A percentile compares a stretch with the other conserved stretches of the same genome.
phyloP scores from a whole-genome alignment of 805 yeast species.

The Teunomyces kruisii region DNA sequence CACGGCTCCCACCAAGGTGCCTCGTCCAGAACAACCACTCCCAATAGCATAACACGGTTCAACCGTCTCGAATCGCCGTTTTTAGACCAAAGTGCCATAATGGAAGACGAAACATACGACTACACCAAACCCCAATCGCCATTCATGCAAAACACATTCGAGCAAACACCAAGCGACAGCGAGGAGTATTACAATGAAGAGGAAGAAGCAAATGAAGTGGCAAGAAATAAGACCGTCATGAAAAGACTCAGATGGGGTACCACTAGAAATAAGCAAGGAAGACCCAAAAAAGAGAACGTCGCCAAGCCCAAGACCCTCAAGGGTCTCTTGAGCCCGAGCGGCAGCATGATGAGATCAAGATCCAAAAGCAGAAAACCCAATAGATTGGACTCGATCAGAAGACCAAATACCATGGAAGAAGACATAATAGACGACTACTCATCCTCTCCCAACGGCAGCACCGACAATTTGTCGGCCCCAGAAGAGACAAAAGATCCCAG shows the following conservation, averaged over 20 bases:
- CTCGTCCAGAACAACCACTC: constrained; percentile 1
- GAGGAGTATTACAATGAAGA: constrained; percentile 18
- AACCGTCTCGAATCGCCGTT: constrained; percentile 28
- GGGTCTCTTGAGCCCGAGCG: constrained; percentile 31
- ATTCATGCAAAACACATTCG: constrained; percentile 17
- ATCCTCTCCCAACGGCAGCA: constrained; percentile 2
- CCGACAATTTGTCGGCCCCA: constrained; percentile 4
- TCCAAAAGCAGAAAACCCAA: constrained; percentile 8
- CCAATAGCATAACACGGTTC: constrained; percentile 3
- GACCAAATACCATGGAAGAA: constrained; percentile 22
- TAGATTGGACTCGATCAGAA: constrained; percentile 17
- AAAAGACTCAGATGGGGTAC: constrained; percentile 91
- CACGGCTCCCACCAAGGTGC: constrained; percentile 1
- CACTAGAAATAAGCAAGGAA: constrained; percentile 70
- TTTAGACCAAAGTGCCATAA: constrained; percentile 21
- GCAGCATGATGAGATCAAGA: constrained; percentile 18
- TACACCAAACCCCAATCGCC: constrained; percentile 30
- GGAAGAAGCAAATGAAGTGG: constrained; percentile 10
- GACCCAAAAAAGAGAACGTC: constrained; percentile 48
- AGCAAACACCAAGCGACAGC: constrained; percentile 6
- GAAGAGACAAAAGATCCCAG: constrained; percentile 31
- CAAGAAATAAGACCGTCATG: constrained; percentile 51
- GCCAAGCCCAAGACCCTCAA: constrained; percentile 56
- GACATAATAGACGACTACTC: constrained; percentile 22
- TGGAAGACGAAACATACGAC: constrained; percentile 25